phyloP scores from a whole-genome alignment of 2,329 filamentous ascomycete genomes.

The Bipolaris zeicola region DNA sequence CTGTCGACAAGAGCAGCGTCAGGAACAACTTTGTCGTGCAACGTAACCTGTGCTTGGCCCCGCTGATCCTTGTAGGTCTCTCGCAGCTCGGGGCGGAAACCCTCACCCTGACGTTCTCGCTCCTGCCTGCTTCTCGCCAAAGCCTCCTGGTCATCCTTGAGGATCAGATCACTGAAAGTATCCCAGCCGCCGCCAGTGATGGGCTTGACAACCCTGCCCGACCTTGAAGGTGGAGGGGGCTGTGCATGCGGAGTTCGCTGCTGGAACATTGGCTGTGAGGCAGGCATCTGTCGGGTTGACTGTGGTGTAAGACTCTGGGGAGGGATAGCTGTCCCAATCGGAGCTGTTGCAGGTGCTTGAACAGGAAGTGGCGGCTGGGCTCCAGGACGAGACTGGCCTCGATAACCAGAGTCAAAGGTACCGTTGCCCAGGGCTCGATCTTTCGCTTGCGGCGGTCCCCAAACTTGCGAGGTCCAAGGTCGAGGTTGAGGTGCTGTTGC shows the following conservation, averaged over 20 bases:
- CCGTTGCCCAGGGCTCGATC: conserved; percentile 77
- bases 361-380: conserved; percentile 35
- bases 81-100: conserved; percentile 41
- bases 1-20: conserved; percentile 16
- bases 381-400: conserved; percentile 51
- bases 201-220: conserved; percentile 38
- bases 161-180: conserved; percentile 40
- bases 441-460: conserved; percentile 71
- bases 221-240: conserved; percentile 18
- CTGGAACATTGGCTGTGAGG: conserved; percentile 29
- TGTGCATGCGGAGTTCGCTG: conserved; percentile 25
- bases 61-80: conserved; percentile 41
- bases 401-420: conserved; percentile 70
- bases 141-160: conserved; percentile 35
- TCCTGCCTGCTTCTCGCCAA: conserved; percentile 34
- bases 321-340: conserved; percentile 31
- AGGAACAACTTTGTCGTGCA: conserved; percentile 36
- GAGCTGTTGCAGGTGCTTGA: conserved; percentile 32
- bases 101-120: conserved; percentile 34
- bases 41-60: conserved; percentile 37
- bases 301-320: conserved; percentile 25
- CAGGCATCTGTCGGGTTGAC: conserved; percentile 22
- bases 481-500: conserved; percentile 33
- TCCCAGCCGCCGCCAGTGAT: conserved; percentile 40
- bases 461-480: conserved; percentile 63